These are phyloP conservation scores for Herpetomonas muscarum DNA, from an alignment of 208 protist genomes.

Conservation along the genomic window DNA sequence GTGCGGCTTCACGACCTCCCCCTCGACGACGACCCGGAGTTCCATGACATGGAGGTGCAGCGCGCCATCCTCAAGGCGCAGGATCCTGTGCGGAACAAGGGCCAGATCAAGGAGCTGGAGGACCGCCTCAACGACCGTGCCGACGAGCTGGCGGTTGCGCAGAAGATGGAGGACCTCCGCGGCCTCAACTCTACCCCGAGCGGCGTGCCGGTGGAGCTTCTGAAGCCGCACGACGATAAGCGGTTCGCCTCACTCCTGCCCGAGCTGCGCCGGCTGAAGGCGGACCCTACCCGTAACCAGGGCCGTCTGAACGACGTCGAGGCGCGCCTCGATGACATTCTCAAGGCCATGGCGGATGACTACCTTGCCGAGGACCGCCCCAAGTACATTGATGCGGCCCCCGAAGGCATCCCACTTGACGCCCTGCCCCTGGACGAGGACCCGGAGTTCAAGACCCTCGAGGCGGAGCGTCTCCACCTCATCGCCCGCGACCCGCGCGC, in stretches of 20 bases:
- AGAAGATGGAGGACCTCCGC: conserved; percentile 55
- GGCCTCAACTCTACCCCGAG: conserved; percentile 46
- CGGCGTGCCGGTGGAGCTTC: conserved; percentile 51
- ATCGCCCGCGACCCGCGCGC: conserved; percentile 13
- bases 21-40: conserved; percentile 55
- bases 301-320: conserved; percentile 33
- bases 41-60: conserved; percentile 65
- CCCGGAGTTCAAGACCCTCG: conserved; percentile 21
- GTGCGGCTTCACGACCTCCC: conserved; percentile 58
- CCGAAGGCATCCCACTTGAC: conserved; percentile 42
- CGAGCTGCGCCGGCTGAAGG: conserved; percentile 56
- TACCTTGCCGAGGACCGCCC: conserved; percentile 20
- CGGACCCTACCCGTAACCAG: conserved; percentile 36
- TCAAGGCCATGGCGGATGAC: conserved; percentile 28
- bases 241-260: conserved; percentile 50
- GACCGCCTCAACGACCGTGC: conserved; percentile 61
- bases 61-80: conserved; percentile 67
- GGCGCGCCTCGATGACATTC: conserved; percentile 25
- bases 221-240: conserved; percentile 57
- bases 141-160: conserved; percentile 45
- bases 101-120: conserved; percentile 54
- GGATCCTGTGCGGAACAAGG: conserved; percentile 43
- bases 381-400: conserved; percentile 37
- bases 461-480: conserved; percentile 33
- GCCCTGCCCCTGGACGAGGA: conserved; percentile 44